Percentiles rank a stretch among this genome's conserved stretches.
These are phyloP conservation scores for Leishmania mexicana DNA, from an alignment of 208 protist genomes.

Conservation along the genomic window DNA sequence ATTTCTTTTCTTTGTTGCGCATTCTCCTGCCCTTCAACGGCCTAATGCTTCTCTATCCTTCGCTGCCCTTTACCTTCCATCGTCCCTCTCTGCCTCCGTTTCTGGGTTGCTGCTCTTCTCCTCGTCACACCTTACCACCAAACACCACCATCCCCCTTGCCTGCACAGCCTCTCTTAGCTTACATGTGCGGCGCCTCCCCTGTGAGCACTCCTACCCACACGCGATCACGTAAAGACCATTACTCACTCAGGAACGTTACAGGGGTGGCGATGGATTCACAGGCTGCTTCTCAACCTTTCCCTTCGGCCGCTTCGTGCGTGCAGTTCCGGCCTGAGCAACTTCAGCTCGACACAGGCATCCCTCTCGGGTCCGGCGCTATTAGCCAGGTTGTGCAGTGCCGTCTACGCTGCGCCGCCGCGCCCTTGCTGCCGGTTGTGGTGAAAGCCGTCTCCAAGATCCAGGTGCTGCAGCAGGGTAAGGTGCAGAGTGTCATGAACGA, in stretches of 20 bases:
- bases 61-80: not conserved
- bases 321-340: slow-evolving; percentile 64
- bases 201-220: not conserved
- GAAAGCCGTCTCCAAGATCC: slow-evolving; percentile 90
- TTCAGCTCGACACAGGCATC: slow-evolving; percentile 51
- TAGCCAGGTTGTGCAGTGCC: slow-evolving; percentile 71
- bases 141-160: not conserved
- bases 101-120: not conserved
- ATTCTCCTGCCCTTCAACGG: not conserved
- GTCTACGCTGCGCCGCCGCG: slow-evolving; percentile 26
- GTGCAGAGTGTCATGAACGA: slow-evolving; percentile 84
- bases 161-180: not conserved
- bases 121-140: not conserved
- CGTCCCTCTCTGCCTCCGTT: not conserved
- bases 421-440: slow-evolving; percentile 63
- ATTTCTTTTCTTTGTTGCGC: not conserved
- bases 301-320: slow-evolving; percentile 16
- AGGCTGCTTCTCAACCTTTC: not conserved
- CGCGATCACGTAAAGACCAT: too few species aligned
- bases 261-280: slow-evolving; percentile 4
- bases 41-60: not conserved
- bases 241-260: not conserved
- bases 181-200: not conserved
- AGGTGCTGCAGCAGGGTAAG: slow-evolving; percentile 87
- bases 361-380: slow-evolving; percentile 87